Evolutionary conservation across 2,329 filamentous ascomycete species (phyloP), one percentile per base, ranked within the genome.

Genomic region (Domatiomyces catenatus): DNA sequence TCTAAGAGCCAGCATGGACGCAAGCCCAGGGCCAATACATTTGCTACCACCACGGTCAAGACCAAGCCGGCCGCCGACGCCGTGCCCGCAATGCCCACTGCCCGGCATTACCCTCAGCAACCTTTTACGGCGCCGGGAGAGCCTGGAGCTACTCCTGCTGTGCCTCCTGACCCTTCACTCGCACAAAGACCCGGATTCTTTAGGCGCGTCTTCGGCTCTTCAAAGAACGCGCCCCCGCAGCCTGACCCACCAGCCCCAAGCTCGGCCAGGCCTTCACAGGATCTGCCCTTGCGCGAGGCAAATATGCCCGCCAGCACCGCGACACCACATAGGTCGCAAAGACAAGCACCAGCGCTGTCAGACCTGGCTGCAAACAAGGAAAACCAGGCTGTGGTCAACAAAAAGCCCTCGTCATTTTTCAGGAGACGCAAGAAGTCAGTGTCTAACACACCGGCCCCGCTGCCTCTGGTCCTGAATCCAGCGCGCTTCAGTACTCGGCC

Each of bases 351-450:
- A 61, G 60, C 52, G 58, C 56, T 49, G 39, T 60, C 17, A 28
- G 57, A 60, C 47, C 50, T 61, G 17, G 52, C 58, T 24, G 54
- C 52, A 19, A 64, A 65, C 44, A 65, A 69, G 49, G 63, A 62
- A 42, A 58, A 62, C 10, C 64, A 64, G 24, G 68, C 67, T 44
- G 50, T 57, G 2, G 70, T 95, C 48, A 84, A 86, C 60, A 95
- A 95, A 72, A 95, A 95, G 66, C 79, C 86, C 3, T 93, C 90
- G 1, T 90, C 87, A 0, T 96, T 98, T 69, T 96, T 96, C 70
- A 79, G 92, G 55, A 77, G 92, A 53, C 79, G 89, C 56, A 96
- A 96, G 76, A 93, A 90, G 75, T 94, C 89, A 4, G 68, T 87
- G 32, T 77, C 80, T 12, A 88, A 93, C 55, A 64, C 53, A 8